Evolutionary conservation across 1,139 yeast genomes (phyloP).

Genomic region (Geotrichum macrosporum): DNA sequence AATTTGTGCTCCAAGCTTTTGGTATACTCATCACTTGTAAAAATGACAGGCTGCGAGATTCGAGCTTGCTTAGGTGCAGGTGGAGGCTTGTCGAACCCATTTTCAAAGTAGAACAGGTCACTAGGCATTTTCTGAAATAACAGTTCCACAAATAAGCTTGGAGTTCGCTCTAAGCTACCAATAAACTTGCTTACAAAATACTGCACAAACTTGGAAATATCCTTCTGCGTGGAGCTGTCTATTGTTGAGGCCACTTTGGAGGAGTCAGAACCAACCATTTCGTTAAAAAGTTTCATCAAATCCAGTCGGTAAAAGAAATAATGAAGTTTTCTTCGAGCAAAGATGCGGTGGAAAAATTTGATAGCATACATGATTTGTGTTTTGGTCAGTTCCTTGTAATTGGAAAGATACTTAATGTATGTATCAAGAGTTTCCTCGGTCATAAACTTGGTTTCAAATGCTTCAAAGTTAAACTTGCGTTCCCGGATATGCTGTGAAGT

Average conservation of each 20-base stretch:
- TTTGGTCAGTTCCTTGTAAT: slow-evolving; percentile 59
- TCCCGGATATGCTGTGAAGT: slow-evolving; percentile 43
- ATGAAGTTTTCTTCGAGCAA: slow-evolving; percentile 60
- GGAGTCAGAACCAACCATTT: slow-evolving; percentile 37
- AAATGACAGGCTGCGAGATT: neutral
- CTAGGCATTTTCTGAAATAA: slow-evolving; percentile 61
- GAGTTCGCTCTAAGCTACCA: slow-evolving; percentile 49
- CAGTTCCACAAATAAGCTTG: slow-evolving; percentile 54
- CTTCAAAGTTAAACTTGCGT: slow-evolving; percentile 49
- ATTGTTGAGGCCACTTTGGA: neutral
- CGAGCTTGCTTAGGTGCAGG: neutral
- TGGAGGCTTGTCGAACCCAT: slow-evolving; percentile 50
- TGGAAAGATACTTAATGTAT: slow-evolving; percentile 48
- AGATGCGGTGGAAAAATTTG: slow-evolving; percentile 66
- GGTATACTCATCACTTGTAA: slow-evolving; percentile 26
- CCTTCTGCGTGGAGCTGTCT: slow-evolving; percentile 6
- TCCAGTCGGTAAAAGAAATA: slow-evolving; percentile 68
- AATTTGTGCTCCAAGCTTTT: slow-evolving; percentile 31
- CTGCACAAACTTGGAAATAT: slow-evolving; percentile 48
- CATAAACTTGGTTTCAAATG: slow-evolving; percentile 41
- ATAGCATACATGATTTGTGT: slow-evolving; percentile 61
- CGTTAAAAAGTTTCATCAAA: slow-evolving; percentile 55
- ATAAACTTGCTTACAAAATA: slow-evolving; percentile 65
- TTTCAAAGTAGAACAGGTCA: slow-evolving; percentile 42
- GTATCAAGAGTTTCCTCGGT: slow-evolving; percentile 46